Base-by-base conservation (phyloP, 345 rosid genomes). In the Lagerstroemia speciosa region DNA sequence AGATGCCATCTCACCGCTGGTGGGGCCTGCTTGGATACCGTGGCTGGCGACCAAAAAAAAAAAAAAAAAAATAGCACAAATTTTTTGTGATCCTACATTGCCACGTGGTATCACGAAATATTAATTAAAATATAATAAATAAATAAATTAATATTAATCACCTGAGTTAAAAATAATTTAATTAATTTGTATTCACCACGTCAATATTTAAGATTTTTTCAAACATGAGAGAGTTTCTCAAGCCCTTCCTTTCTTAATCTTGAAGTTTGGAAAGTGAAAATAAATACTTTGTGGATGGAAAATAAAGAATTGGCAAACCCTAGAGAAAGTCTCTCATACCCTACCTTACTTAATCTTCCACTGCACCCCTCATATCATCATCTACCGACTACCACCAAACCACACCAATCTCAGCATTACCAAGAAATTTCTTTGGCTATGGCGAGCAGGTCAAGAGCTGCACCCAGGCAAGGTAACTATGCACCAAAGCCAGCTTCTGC, bases 401-500 rank as follows among this genome's bases (percentile, higher is more conserved):
- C 60, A 29, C 24, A 53, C 46, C 14, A 41, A 16, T 2, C 63
- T 14, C 20, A 30, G 16, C 30, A 58, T 15, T 58, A 11, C 63
- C 63, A 19, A 58, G 14, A 2, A 24, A n/a, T 24, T 24, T 24
- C 8, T 6, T 53, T 22, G 11, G 29, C 63, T 10, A 58, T 58
- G 63, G 63, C 63, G 63, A 58, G 63, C 63, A 58, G 63, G 63
- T 5, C 34, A 26, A 58, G 63, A 58, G 63, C 33, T 10, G 63
- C 33, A 29, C 63, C 63, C 33, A 58, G 63, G 63, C 63, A 58
- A 30, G 29, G 34, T 20, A 58, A 33, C 33, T 58, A 58, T 34
- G 63, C 63, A 15, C 63, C 63, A 20, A 58, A 58, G 30, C 34
- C 33, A 3, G 20, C 63, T 1, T 20, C 63, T 7, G 63, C 62